Conservation (phyloP, 1,284 basidiomycete species). For the Leccinum subfulvum region DNA sequence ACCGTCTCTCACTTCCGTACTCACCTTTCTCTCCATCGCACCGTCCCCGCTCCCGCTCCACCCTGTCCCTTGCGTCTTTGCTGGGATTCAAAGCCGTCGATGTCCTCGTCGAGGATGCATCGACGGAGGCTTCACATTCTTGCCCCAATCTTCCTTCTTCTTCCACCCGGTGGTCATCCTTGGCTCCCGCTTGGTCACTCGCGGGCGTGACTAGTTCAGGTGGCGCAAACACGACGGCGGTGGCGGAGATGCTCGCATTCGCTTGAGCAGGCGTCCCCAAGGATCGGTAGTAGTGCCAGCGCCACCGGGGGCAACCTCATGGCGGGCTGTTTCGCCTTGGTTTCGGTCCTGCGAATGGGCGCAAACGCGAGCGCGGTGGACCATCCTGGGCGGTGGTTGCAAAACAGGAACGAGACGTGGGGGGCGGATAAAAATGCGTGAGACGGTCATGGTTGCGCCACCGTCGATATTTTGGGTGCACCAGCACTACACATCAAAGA, state of each 20-base stretch:
- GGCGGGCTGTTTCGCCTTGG: conserved; percentile 51
- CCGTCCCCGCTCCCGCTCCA: conserved; percentile 29
- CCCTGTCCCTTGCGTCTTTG: conserved; percentile 44
- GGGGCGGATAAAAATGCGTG: conserved; percentile 8
- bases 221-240: conserved; percentile 70
- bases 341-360: conserved; percentile 59
- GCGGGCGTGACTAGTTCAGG: conserved; percentile 51
- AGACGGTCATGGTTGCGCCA: conserved; percentile 36
- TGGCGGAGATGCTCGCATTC: conserved; percentile 51
- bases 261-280: conserved; percentile 16
- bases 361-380: conserved; percentile 85
- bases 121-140: conserved; percentile 84
- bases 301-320: conserved; percentile 62
- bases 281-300: conserved; percentile 22
- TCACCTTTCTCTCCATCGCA: conserved; percentile 65
- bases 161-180: conserved; percentile 26
- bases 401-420: conserved; percentile 1
- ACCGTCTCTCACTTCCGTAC: conserved; percentile 16
- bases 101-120: conserved; percentile 82
- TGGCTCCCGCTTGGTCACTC: conserved; percentile 27
- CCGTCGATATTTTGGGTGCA: conserved; percentile 38
- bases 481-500: conserved; percentile 28
- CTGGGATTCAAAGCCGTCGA: conserved; percentile 74
- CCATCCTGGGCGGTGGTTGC: conserved; percentile 55
- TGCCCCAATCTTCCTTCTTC: conserved; percentile 65